Conservation (phyloP, 345 rosid species). For the Eucalyptus viminalis region DNA sequence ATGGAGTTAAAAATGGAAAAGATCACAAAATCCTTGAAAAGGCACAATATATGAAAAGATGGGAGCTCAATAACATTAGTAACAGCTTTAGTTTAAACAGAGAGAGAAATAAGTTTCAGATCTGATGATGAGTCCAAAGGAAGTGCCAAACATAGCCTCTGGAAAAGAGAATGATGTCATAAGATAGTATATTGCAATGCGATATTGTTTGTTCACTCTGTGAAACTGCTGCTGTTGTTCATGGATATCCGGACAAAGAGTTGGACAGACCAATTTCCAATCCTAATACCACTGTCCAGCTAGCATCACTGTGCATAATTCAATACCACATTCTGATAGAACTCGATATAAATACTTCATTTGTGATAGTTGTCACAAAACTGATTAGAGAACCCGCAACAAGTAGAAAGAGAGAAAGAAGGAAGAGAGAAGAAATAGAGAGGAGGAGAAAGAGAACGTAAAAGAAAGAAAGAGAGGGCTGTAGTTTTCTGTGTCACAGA, state of each 20-base stretch:
- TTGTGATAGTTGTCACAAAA: not conserved
- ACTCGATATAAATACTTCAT: not conserved
- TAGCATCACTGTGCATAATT: not conserved
- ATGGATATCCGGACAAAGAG: not conserved
- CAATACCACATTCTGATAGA: not conserved
- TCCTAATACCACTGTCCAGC: not conserved
- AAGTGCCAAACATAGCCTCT: not conserved
- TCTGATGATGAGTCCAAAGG: not conserved
- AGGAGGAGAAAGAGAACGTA: too few species aligned
- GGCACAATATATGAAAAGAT: not conserved
- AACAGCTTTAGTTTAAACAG: not conserved
- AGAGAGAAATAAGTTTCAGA: not conserved
- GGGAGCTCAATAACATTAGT: not conserved
- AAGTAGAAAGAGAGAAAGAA: too few species aligned
- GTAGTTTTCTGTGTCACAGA: too few species aligned
- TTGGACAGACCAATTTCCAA: not conserved
- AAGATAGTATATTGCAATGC: not conserved
- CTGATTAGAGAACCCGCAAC: too few species aligned
- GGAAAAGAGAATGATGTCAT: not conserved
- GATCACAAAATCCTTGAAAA: not conserved
- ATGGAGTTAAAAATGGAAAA: not conserved
- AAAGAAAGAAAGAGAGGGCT: too few species aligned
- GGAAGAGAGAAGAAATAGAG: too few species aligned
- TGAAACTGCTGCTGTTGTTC: not conserved
- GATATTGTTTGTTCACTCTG: not conserved